Evolutionary conservation across 441 rosid genomes (phyloP).

Genomic region (Euphorbia celastroides): DNA sequence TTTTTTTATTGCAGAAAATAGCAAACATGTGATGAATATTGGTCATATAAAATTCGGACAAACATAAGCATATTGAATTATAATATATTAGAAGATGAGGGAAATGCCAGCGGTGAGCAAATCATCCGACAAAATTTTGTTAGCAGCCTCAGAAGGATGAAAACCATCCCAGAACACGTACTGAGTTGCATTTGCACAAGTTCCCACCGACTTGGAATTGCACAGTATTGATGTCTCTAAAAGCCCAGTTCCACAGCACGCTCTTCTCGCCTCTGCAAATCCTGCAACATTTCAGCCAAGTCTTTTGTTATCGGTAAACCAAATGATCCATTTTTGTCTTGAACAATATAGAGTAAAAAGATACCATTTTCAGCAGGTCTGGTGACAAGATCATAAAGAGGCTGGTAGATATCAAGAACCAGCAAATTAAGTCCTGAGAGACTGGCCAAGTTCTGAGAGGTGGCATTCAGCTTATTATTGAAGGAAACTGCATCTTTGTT

Average conservation of each 20-base stretch:
- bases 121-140: constrained; percentile 66
- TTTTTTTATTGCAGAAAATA: too few species aligned
- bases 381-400: constrained; percentile 54
- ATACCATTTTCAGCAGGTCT: constrained; percentile 64
- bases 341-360: too few species aligned
- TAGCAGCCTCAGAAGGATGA: constrained; percentile 97
- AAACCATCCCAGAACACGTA: constrained; percentile 95
- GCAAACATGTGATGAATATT: too few species aligned
- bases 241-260: constrained; percentile 89
- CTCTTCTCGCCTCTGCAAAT: constrained; percentile 73
- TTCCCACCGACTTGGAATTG: constrained; percentile 63
- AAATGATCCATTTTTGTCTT: too few species aligned
- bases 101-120: constrained; percentile 59
- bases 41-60: too few species aligned
- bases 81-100: constrained; percentile 34
- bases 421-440: constrained; percentile 65
- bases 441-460: constrained; percentile 54
- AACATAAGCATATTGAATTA: too few species aligned
- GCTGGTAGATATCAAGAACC: constrained; percentile 63
- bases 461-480: constrained; percentile 61
- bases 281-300: constrained; percentile 30
- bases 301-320: too few species aligned
- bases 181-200: constrained; percentile 76
- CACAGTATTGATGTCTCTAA: constrained; percentile 73
- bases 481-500: constrained; percentile 63